phyloP scores from a whole-genome alignment of 2,329 filamentous ascomycete species.

The Fusarium metavorans region DNA sequence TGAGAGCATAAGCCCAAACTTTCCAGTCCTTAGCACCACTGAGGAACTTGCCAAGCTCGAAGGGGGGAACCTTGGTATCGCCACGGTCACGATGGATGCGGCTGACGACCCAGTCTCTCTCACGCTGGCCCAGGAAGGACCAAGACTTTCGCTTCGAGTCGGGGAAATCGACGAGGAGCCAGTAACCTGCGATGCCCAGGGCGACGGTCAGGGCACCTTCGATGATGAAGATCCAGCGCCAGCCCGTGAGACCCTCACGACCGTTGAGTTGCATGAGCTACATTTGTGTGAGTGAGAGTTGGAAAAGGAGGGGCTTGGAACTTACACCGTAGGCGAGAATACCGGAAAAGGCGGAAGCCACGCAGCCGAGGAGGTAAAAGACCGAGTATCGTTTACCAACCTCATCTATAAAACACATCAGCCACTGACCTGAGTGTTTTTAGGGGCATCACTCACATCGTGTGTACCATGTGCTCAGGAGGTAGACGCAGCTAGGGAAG shows the following conservation, averaged over 20 bases:
- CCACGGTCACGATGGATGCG: constrained; percentile 69
- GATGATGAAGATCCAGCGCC: constrained; percentile 76
- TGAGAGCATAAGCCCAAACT: constrained; percentile 71
- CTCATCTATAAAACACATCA: constrained; percentile 61
- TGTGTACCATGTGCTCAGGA: constrained; percentile 81
- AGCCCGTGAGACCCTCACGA: constrained; percentile 65
- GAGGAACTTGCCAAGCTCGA: constrained; percentile 62
- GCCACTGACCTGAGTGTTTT: not conserved
- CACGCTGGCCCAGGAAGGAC: constrained; percentile 64
- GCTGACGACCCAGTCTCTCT: constrained; percentile 65
- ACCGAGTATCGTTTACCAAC: constrained; percentile 76
- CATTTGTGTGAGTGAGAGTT: not conserved
- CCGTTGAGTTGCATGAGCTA: constrained; percentile 73
- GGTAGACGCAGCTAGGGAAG: constrained; percentile 77
- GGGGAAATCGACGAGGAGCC: constrained; percentile 73
- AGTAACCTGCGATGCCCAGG: constrained; percentile 63
- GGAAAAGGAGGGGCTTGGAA: constrained; percentile 27
- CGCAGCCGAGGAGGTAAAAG: constrained; percentile 77
- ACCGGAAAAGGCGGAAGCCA: constrained; percentile 74
- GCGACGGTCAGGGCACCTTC: constrained; percentile 66
- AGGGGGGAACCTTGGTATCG: constrained; percentile 66
- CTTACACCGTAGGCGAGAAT: constrained; percentile 76
- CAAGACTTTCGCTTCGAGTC: constrained; percentile 64
- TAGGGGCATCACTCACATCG: constrained; percentile 60
- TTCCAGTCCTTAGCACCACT: constrained; percentile 63